Percentiles rank a stretch among this genome's conserved stretches.
phyloP scores from a whole-genome alignment of 257 asterid genomes.

The Gentiana dahurica region DNA sequence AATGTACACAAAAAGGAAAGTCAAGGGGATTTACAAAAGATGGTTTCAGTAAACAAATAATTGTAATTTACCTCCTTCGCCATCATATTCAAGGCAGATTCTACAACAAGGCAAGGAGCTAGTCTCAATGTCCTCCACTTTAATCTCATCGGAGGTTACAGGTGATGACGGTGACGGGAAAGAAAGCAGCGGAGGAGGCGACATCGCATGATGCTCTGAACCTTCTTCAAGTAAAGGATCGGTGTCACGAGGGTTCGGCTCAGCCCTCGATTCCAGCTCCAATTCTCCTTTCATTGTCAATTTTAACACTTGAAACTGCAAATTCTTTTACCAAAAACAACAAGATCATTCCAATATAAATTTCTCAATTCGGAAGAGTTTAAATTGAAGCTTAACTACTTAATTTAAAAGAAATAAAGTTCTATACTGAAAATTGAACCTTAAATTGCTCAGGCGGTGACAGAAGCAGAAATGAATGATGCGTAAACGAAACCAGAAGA shows the following conservation, averaged over 20 bases:
- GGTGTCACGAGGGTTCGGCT: constrained; percentile 25
- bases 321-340: not conserved
- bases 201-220: not conserved
- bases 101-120: constrained; percentile 40
- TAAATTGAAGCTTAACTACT: too few relatives aligned
- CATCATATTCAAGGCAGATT: constrained; percentile 42
- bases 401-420: too few relatives aligned
- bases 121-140: constrained; percentile 30
- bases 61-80: constrained; percentile 21
- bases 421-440: too few relatives aligned
- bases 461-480: not conserved
- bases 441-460: not conserved
- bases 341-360: too few relatives aligned
- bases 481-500: too few relatives aligned
- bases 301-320: not conserved
- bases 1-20: too few relatives aligned
- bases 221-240: constrained; percentile 31
- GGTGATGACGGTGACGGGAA: constrained; percentile 1
- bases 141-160: constrained; percentile 18
- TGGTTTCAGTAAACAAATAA: not conserved
- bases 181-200: constrained; percentile 6
- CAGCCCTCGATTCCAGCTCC: constrained; percentile 27
- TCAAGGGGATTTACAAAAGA: not conserved
- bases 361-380: not conserved
- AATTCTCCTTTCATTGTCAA: constrained; percentile 22